A percentile compares a stretch with the other conserved stretches of the same genome.
Conservation (phyloP, 257 asterid species). For the Fraxinus anomala region DNA sequence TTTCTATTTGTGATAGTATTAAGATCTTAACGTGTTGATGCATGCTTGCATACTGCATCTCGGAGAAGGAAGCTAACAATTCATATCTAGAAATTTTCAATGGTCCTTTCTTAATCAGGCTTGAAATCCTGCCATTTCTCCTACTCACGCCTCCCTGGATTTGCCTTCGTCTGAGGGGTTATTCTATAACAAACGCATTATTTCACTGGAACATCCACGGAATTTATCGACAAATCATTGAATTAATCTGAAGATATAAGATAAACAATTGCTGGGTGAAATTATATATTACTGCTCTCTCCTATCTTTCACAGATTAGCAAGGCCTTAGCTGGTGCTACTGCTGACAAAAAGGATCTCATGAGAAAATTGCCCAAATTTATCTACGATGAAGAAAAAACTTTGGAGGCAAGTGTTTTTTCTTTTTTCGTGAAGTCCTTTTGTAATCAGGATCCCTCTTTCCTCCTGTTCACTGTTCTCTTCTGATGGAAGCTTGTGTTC, state of each 20-base stretch:
- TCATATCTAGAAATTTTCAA: not conserved
- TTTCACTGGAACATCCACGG: not conserved
- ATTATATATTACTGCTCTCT: conserved; percentile 20
- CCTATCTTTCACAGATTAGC: conserved; percentile 59
- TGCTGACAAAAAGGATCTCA: conserved; percentile 79
- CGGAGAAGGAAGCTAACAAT: conserved; percentile 13
- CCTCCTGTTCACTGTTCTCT: not conserved
- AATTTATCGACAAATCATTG: not conserved
- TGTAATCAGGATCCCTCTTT: not conserved
- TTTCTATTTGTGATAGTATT: not conserved
- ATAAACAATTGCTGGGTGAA: not conserved
- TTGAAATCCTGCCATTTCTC: not conserved
- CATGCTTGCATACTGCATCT: conserved; percentile 18
- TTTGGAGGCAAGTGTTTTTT: conserved; percentile 57
- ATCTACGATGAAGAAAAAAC: conserved; percentile 87
- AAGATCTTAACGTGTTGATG: not conserved
- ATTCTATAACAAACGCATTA: not conserved
- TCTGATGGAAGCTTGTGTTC: not conserved
- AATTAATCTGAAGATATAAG: not conserved
- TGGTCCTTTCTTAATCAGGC: not conserved
- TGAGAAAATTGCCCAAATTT: conserved; percentile 90
- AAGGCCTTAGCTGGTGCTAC: conserved; percentile 72
- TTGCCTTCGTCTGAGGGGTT: not conserved
- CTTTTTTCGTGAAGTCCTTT: not conserved
- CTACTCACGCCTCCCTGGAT: not conserved